Base-by-base conservation (phyloP, 2,329 filamentous ascomycete species). In the Amylocarpus encephaloides region DNA sequence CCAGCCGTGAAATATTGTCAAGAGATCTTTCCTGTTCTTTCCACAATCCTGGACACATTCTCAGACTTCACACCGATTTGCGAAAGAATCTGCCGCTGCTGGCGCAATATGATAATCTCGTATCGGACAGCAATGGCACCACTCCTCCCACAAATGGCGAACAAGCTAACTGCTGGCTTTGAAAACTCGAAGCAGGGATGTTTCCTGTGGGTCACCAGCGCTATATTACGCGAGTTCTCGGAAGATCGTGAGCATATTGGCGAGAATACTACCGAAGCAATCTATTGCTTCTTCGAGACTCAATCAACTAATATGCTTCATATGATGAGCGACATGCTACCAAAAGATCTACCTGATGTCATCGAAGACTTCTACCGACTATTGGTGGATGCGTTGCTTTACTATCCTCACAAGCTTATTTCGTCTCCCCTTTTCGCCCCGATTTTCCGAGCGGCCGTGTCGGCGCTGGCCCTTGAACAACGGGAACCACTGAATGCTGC, bases 131-230 rank as follows among this genome's bases (percentile, higher is more conserved):
- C 86, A 45, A 95, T 94, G 75, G 81, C 86, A 12, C 90, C 92
- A 19, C 72, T 98, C 41, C 77, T 98, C 40, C 86, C 87, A 1
- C 79, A 82, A 16, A 82, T 98, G 70, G 94, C 93, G 15, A 87
- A 92, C 61, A 94, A 92, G 68, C 79, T 98, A 50, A 88, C 88
- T 1, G 78, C 77, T 56, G 91, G 92, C 4, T 98, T 98, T 66
- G 79, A 86, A 49, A 78, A 80, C 15, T 96, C 92, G 10, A 81
- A 84, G 53, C 92, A 98, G 69, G 93, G 93, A 11, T 96, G 92
- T 67, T 98, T 98, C 76, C 76, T 98, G n/a, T 98, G 93, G 93
- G 92, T 93, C 1, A 96, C 92, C 2, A 88, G 91, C 57, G 89
- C 92, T 7, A 94, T 98, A 55, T 79, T 98, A 29, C 86, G 93